A percentile compares a stretch with the other conserved stretches of the same genome.
These are phyloP conservation scores for Pseudocercospora pini-densiflorae DNA, from an alignment of 2,329 filamentous ascomycete species.

Conservation along the genomic window DNA sequence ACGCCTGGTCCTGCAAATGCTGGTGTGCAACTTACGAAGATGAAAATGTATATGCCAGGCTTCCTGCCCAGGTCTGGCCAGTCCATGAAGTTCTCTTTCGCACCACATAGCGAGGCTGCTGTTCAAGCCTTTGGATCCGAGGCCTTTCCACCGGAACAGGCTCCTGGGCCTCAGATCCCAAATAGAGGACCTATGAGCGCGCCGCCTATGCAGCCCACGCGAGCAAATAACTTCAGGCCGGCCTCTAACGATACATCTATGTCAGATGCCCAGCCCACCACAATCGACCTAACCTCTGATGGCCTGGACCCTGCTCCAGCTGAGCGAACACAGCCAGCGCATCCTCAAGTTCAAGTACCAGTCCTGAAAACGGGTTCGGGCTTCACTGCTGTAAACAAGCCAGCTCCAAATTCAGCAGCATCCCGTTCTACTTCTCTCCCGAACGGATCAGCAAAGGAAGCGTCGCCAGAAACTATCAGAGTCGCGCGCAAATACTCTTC, in stretches of 20 bases:
- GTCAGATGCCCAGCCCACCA: slow-evolving; percentile 12
- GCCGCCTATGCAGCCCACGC: slow-evolving; percentile 8
- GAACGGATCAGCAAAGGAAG: neutral
- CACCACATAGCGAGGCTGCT: slow-evolving; percentile 29
- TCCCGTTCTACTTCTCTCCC: neutral
- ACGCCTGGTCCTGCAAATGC: slow-evolving; percentile 5
- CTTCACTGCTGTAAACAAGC: slow-evolving; percentile 12
- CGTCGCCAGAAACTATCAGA: slow-evolving; percentile 18
- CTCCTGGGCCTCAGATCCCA: slow-evolving; percentile 18
- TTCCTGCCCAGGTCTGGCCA: slow-evolving; percentile 34
- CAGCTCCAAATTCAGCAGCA: neutral
- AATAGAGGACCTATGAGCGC: slow-evolving; percentile 30
- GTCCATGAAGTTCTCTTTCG: slow-evolving; percentile 38
- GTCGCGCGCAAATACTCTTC: slow-evolving; percentile 12
- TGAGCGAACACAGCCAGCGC: neutral
- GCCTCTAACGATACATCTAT: slow-evolving; percentile 4
- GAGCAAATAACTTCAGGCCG: neutral
- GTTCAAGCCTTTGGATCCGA: slow-evolving; percentile 28
- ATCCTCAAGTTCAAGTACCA: slow-evolving; percentile 1
- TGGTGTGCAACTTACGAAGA: slow-evolving; percentile 24
- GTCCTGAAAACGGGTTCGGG: neutral
- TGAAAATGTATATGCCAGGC: slow-evolving; percentile 32
- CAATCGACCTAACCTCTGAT: slow-evolving; percentile 23
- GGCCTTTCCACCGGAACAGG: slow-evolving; percentile 27
- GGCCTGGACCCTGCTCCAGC: neutral